Conservation (phyloP, 306 rosid genomes). For the Malus sylvestris region DNA sequence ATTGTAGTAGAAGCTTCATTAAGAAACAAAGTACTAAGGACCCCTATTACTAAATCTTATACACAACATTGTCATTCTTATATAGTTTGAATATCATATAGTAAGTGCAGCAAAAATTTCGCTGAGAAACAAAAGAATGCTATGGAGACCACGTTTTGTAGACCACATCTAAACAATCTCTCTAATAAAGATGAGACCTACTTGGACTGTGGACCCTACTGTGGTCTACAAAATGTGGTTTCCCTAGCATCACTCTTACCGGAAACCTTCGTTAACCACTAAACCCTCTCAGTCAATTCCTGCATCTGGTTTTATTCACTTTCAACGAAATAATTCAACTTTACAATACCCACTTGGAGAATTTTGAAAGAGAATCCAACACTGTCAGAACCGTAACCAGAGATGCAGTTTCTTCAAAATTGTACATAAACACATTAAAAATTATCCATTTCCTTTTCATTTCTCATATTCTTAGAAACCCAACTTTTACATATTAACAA, state of each 20-base stretch:
- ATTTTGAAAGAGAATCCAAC: neutral
- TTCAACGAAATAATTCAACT: too few species aligned
- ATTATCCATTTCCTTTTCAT: neutral
- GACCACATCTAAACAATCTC: too few species aligned
- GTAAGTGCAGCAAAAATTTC: neutral
- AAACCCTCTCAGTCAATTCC: neutral
- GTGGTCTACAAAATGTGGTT: too few species aligned
- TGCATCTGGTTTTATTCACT: neutral
- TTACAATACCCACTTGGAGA: neutral
- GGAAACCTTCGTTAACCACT: neutral
- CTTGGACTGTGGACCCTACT: too few species aligned
- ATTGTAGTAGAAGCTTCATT: neutral
- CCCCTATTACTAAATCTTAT: neutral
- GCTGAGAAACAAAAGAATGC: neutral
- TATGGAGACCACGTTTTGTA: too few species aligned
- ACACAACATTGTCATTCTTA: neutral
- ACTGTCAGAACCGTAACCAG: neutral
- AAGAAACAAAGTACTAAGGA: neutral
- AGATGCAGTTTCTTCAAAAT: neutral
- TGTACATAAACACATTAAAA: neutral
- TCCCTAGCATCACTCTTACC: too few species aligned
- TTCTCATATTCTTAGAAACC: neutral
- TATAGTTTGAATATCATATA: neutral
- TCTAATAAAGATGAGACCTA: too few species aligned
- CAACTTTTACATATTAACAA: neutral